A percentile compares a stretch with the other conserved stretches of the same genome.
phyloP scores from a whole-genome alignment of 495 filamentous ascomycete species.

The Talaromyces borbonicus region DNA sequence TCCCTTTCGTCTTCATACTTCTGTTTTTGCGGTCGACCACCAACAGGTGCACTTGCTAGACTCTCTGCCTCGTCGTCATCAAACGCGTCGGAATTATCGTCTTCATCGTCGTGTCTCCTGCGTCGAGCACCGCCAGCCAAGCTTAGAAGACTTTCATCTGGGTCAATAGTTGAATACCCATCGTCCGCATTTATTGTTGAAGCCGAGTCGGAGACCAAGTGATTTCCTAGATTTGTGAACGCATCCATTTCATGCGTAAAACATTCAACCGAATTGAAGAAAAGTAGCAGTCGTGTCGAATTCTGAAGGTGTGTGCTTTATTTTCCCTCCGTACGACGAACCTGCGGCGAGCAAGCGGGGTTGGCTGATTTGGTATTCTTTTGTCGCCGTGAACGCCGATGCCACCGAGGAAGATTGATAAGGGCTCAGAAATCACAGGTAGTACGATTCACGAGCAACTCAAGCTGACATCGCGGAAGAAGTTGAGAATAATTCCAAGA shows the following conservation, averaged over 20 bases:
- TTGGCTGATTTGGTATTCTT: too few relatives aligned
- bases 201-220: constrained; percentile 63
- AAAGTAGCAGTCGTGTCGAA: too few relatives aligned
- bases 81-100: constrained; percentile 72
- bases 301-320: not conserved
- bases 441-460: not conserved
- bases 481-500: too few relatives aligned
- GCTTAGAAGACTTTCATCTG: constrained; percentile 65
- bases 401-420: too few relatives aligned
- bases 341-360: constrained; percentile 3
- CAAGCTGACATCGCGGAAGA: constrained; percentile 2
- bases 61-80: constrained; percentile 92
- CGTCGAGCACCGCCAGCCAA: constrained; percentile 50
- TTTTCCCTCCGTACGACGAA: not conserved
- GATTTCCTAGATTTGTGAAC: constrained; percentile 77
- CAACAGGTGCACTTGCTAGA: constrained; percentile 73
- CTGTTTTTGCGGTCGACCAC: constrained; percentile 55
- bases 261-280: too few relatives aligned
- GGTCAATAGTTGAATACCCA: constrained; percentile 55
- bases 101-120: constrained; percentile 72
- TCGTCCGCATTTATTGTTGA: constrained; percentile 67
- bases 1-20: constrained; percentile 79
- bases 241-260: constrained; percentile 53
- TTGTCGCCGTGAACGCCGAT: too few relatives aligned
- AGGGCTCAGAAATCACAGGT: not conserved